Evolutionary conservation across 352 stramenopile species (phyloP), one percentile per base, ranked within the genome.

Genomic region (Phytophthora vignae): DNA sequence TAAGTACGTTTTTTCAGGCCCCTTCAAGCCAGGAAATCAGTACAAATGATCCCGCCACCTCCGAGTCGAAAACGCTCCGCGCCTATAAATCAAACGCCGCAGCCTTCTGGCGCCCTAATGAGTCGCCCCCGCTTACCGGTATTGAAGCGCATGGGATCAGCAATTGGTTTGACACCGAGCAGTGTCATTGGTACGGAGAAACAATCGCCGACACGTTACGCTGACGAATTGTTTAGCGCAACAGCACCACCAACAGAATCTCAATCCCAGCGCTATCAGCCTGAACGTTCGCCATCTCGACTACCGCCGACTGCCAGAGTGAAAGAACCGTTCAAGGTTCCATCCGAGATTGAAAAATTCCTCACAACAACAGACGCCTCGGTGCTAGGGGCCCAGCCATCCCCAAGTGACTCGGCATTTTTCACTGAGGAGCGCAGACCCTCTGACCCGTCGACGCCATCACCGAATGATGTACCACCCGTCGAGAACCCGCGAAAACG

Each of bases 81-180:
- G 10, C 42, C 42, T 49, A 15, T 19, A 7, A 21, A 49, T 21
- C 6, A 21, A 4, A 49, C 9, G 7, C 3, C 36, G 12, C 14
- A 53, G 29, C n/a, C 19, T 22, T 42, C 12, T 15, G 31, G n/a
- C 1, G 19, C 19, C 2, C 9, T 8, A 27, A 33, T 11, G 8
- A 38, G 14, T 36, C 55, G 21, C 5, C 57, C 31, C 17, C 54
- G 27, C 27, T 31, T 31, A 3, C 27, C 27, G 27, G 27, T 73
- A 31, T 36, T 73, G 14, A 53, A 63, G 19, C 52, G 66, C 12
- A 68, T 73, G 66, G 54, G 66, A 11, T 67, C 58, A n/a, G 31
- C 44, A 3, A 21, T 52, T 6, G 46, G 46, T 14, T 19, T 54
- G 2, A 29, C 46, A 5, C 11, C 17, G 12, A n/a, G 46, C 27